These are phyloP conservation scores for Lathyrus oleraceus DNA, from an alignment of 306 rosid genomes.

Conservation along the genomic window DNA sequence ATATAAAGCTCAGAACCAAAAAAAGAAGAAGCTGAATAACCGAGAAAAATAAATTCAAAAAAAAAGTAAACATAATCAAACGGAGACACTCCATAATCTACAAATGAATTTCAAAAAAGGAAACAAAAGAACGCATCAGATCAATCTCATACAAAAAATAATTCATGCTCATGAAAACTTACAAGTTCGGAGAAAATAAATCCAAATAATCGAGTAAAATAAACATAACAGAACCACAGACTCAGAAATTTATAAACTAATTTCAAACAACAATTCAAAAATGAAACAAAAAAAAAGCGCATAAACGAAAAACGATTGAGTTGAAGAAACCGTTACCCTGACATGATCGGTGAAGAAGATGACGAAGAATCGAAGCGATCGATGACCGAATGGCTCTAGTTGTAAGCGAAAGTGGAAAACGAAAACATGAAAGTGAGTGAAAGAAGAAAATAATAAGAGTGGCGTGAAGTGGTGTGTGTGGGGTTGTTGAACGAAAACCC, in stretches of 20 bases:
- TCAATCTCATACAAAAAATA: neutral
- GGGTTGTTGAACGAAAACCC: conserved; percentile 22
- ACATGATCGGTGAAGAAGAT: conserved; percentile 36
- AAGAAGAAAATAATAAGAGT: conserved; percentile 12
- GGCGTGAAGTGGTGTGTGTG: conserved; percentile 15
- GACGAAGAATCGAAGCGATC: conserved; percentile 9
- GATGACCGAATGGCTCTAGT: neutral
- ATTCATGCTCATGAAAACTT: neutral
- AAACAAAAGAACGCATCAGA: neutral
- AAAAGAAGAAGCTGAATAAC: neutral
- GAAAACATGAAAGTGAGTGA: conserved; percentile 29
- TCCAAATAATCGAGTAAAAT: neutral
- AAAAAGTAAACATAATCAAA: neutral
- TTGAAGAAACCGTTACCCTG: conserved; percentile 20
- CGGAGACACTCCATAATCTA: conserved; percentile 19
- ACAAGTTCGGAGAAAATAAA: conserved; percentile 11
- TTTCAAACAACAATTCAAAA: neutral
- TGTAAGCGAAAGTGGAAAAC: neutral
- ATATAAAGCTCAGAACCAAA: conserved; percentile 11
- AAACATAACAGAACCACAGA: conserved; percentile 15
- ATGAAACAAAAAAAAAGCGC: neutral
- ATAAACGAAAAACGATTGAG: neutral
- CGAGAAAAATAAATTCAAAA: neutral
- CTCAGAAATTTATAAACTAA: neutral
- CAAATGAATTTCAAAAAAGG: neutral